Conservation (phyloP, 768 basidiomycete genomes). For the Rhodotorula babjevae region DNA sequence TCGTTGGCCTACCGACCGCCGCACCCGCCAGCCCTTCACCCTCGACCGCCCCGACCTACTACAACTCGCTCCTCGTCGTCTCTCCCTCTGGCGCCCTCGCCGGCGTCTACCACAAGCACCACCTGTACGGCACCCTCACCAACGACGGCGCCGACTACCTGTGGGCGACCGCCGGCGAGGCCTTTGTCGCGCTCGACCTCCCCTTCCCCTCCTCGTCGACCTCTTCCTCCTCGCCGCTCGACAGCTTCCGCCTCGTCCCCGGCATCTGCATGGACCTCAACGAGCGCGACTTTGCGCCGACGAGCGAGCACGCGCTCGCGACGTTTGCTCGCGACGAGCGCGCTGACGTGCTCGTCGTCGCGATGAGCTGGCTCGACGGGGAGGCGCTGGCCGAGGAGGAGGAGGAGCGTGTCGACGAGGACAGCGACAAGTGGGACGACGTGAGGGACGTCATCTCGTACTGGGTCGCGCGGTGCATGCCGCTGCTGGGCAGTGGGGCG, state of each 20-base stretch:
- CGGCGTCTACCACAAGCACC: slow-evolving; percentile 34
- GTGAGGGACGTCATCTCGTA: slow-evolving; percentile 32
- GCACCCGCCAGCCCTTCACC: neutral
- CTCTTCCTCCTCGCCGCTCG: neutral
- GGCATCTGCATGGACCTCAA: slow-evolving; percentile 44
- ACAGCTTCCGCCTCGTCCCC: slow-evolving; percentile 17
- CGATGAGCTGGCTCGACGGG: slow-evolving; percentile 37
- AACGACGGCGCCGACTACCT: slow-evolving; percentile 31
- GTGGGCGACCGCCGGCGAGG: slow-evolving; percentile 33
- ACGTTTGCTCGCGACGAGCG: slow-evolving; percentile 6
- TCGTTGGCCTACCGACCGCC: slow-evolving; percentile 17
- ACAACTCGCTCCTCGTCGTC: slow-evolving; percentile 36
- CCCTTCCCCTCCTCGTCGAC: slow-evolving; percentile 21
- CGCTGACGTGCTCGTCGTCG: slow-evolving; percentile 29
- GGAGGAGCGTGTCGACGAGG: neutral
- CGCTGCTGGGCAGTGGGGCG: slow-evolving; percentile 29
- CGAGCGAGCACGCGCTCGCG: slow-evolving; percentile 34
- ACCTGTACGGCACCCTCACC: slow-evolving; percentile 28
- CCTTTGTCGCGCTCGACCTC: slow-evolving; percentile 25
- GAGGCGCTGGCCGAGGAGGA: neutral
- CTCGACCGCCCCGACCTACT: neutral
- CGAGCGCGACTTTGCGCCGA: slow-evolving; percentile 22
- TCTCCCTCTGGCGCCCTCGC: slow-evolving; percentile 4
- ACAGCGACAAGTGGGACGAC: slow-evolving; percentile 15
- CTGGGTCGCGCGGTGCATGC: slow-evolving; percentile 31